Percentiles rank a stretch among this genome's conserved stretches.
Evolutionary conservation across 768 basidiomycete species (phyloP).

Genomic region (Rhodotorula kratochvilovae): DNA sequence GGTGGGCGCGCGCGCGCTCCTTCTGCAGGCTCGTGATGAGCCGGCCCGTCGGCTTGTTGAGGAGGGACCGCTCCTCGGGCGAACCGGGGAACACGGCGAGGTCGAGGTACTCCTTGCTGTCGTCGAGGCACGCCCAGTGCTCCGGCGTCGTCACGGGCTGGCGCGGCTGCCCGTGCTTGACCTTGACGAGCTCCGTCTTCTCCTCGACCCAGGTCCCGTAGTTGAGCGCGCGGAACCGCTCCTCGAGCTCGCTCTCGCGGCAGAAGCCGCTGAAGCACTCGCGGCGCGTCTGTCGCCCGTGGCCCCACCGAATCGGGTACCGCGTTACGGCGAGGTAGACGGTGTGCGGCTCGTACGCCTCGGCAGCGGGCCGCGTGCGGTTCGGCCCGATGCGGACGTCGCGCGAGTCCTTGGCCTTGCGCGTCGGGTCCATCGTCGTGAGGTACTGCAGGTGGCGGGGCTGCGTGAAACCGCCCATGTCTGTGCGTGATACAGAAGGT

Average conservation of each 20-base stretch:
- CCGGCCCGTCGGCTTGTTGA: constrained; percentile 12
- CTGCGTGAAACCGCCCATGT: constrained; percentile 39
- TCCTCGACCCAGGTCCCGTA: constrained; percentile 28
- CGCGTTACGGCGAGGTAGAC: constrained; percentile 51
- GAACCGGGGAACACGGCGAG: constrained; percentile 29
- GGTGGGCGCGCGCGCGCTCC: not conserved
- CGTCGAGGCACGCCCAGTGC: constrained; percentile 8
- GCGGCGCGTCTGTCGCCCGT: constrained; percentile 45
- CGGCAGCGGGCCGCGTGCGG: constrained; percentile 45
- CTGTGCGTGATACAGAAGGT: not conserved
- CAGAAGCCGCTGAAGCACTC: constrained; percentile 27
- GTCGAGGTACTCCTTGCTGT: constrained; percentile 29
- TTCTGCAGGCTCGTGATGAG: constrained; percentile 33
- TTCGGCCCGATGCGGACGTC: constrained; percentile 46
- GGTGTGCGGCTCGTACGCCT: constrained; percentile 51
- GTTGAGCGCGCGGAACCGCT: constrained; percentile 44
- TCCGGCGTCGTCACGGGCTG: constrained; percentile 50
- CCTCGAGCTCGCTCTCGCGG: constrained; percentile 15
- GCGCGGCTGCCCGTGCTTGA: constrained; percentile 33
- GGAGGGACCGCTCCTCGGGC: constrained; percentile 16
- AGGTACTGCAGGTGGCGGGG: constrained; percentile 29
- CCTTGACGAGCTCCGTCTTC: constrained; percentile 47
- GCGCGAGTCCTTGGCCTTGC: constrained; percentile 25
- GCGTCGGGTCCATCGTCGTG: constrained; percentile 21
- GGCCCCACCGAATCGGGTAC: constrained; percentile 45